phyloP scores from a whole-genome alignment of 495 filamentous ascomycete genomes.

The Penicillium egyptiacum region DNA sequence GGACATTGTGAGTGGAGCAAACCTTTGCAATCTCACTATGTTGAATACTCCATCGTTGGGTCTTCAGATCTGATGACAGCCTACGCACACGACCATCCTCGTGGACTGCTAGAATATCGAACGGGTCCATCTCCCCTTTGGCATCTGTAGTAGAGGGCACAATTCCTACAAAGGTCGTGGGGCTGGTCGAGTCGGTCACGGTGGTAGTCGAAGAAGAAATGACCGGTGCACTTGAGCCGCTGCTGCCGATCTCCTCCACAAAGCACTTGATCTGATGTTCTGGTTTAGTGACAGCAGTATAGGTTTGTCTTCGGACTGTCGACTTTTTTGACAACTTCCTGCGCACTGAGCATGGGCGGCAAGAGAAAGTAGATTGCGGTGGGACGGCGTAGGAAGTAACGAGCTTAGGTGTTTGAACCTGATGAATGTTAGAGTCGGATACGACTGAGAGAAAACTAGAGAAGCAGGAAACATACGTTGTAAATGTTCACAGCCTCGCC shows the following conservation, averaged over 20 bases:
- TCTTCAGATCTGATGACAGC: constrained; percentile 42
- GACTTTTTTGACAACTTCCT: constrained; percentile 52
- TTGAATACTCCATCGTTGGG: constrained; percentile 44
- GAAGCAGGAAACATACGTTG: constrained; percentile 60
- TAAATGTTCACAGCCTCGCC: constrained; percentile 91
- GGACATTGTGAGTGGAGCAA: constrained; percentile 33
- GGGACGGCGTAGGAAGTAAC: constrained; percentile 84
- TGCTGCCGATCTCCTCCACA: constrained; percentile 46
- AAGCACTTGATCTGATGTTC: constrained; percentile 55
- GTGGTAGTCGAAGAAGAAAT: constrained; percentile 44
- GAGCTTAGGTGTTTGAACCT: constrained; percentile 78
- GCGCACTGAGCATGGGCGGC: constrained; percentile 73
- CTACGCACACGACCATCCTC: constrained; percentile 44
- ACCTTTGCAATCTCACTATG: constrained; percentile 41
- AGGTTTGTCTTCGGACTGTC: constrained; percentile 69
- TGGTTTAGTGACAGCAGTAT: constrained; percentile 49
- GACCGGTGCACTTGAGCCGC: constrained; percentile 34
- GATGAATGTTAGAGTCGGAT: constrained; percentile 15
- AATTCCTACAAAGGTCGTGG: constrained; percentile 44
- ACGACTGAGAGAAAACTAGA: no score
- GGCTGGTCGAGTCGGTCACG: constrained; percentile 44
- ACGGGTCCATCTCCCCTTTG: constrained; percentile 29
- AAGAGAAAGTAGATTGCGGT: constrained; percentile 75
- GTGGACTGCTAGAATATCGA: constrained; percentile 51
- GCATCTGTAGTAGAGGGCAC: constrained; percentile 28